These are phyloP conservation scores for Emergomyces pasteurianus DNA, from an alignment of 2,329 filamentous ascomycete species.

Conservation along the genomic window DNA sequence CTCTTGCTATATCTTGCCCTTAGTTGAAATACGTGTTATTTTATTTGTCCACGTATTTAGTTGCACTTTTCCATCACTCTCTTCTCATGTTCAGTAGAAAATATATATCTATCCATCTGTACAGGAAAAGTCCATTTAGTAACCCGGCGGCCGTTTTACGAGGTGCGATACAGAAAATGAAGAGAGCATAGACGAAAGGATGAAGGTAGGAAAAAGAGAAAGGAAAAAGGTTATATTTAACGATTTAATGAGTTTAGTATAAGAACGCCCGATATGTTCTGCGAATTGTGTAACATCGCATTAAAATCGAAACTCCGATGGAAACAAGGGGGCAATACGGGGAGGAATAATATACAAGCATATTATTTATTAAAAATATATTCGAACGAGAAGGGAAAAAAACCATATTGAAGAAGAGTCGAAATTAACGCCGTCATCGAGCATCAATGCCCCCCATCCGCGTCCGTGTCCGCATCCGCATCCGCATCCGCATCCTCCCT, in stretches of 20 bases:
- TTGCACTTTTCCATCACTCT: background rate
- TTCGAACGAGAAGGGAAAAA: background rate
- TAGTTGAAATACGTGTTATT: too few relatives aligned
- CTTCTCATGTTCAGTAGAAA: background rate
- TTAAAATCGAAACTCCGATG: background rate
- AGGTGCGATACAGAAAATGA: background rate
- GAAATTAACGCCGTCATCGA: background rate
- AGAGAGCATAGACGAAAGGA: background rate
- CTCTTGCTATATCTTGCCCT: background rate
- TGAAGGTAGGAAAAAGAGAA: background rate
- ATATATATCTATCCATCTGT: background rate
- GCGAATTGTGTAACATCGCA: background rate
- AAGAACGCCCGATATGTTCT: background rate
- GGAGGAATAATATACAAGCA: background rate
- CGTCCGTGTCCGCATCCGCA: background rate
- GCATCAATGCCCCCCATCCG: background rate
- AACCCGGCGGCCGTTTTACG: background rate
- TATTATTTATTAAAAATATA: background rate
- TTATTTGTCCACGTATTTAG: too few relatives aligned
- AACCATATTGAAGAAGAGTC: background rate
- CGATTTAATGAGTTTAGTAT: background rate
- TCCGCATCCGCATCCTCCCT: background rate
- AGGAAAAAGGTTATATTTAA: too few relatives aligned
- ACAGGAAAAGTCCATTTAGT: background rate
- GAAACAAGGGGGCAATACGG: background rate